Percentiles rank a stretch among this genome's conserved stretches.
Evolutionary conservation across 2,329 filamentous ascomycete genomes (phyloP).

Genomic region (Claviceps humidiphila): DNA sequence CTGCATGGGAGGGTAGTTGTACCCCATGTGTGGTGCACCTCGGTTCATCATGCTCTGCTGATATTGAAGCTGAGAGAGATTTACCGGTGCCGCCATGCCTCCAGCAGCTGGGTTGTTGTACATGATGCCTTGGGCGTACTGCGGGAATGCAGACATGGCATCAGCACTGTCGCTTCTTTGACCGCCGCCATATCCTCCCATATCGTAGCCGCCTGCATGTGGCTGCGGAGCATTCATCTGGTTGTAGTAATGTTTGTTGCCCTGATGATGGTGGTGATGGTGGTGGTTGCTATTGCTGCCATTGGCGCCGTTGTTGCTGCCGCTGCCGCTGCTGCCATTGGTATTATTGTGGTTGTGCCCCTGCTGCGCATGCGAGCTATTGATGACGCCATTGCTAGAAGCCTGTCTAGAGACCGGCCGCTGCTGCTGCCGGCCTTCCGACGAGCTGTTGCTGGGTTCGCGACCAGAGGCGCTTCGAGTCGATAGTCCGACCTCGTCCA

Average conservation of each 20-base stretch:
- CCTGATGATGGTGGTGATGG: conserved; percentile 1
- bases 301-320: too few species aligned
- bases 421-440: conserved; percentile 39
- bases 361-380: conserved; percentile 27
- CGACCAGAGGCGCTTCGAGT: conserved; percentile 38
- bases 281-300: conserved; percentile 27
- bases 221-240: conserved; percentile 29
- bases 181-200: conserved; percentile 32
- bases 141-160: conserved; percentile 34
- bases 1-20: conserved; percentile 44
- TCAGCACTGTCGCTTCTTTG: conserved; percentile 42
- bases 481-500: conserved; percentile 95
- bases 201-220: conserved; percentile 32
- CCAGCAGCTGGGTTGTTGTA: conserved; percentile 33
- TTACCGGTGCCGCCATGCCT: conserved; percentile 32
- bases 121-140: conserved; percentile 38
- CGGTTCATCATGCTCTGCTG: conserved; percentile 45
- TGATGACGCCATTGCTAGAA: conserved; percentile 18
- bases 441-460: conserved; percentile 26
- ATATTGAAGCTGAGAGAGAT: conserved; percentile 43
- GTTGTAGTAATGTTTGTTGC: conserved; percentile 40
- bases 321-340: too few species aligned
- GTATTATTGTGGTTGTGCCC: conserved; percentile 1
- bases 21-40: conserved; percentile 39
- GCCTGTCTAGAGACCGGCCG: conserved; percentile 44